Evolutionary conservation across 495 filamentous ascomycete genomes (phyloP).

Genomic region (Xylaria intraflava): DNA sequence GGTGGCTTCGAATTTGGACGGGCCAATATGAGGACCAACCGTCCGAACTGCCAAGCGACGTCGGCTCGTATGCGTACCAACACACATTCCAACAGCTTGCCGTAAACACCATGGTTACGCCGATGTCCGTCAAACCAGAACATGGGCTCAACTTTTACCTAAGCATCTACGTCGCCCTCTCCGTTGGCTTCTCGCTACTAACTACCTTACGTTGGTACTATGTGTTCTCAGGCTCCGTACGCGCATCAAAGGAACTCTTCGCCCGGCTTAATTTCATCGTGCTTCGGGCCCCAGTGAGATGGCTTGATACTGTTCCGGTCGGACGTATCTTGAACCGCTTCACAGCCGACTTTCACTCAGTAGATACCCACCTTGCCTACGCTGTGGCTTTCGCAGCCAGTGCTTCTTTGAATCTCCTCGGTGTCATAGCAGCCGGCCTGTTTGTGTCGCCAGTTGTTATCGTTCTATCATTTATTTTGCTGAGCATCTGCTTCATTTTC

Average conservation of each 20-base stretch:
- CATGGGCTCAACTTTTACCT: constrained; percentile 55
- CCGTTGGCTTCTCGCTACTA: constrained; percentile 47
- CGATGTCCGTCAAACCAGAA: constrained; percentile 12
- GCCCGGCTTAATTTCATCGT: constrained; percentile 56
- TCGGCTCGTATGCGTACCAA: constrained; percentile 27
- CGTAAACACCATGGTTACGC: constrained; percentile 23
- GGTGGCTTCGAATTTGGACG: constrained; percentile 70
- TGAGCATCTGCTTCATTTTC: constrained; percentile 50
- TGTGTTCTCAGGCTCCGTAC: constrained; percentile 53
- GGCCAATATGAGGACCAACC: constrained; percentile 30
- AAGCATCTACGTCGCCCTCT: constrained; percentile 58
- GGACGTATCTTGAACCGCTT: constrained; percentile 77
- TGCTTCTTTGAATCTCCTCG: constrained; percentile 46
- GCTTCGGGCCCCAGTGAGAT: constrained; percentile 63
- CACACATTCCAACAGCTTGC: constrained; percentile 34
- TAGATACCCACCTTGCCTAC: constrained; percentile 59
- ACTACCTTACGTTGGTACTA: constrained; percentile 53
- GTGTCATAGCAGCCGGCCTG: constrained; percentile 53
- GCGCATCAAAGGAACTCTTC: constrained; percentile 60
- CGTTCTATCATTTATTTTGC: constrained; percentile 47
- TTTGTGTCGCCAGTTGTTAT: constrained; percentile 60
- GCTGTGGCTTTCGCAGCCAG: constrained; percentile 51
- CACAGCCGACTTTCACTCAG: constrained; percentile 65
- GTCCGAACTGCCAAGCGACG: constrained; percentile 15
- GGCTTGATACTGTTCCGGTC: constrained; percentile 75